phyloP scores from a whole-genome alignment of 202 grass and related monocot genomes.

The Alloteropsis angusta region DNA sequence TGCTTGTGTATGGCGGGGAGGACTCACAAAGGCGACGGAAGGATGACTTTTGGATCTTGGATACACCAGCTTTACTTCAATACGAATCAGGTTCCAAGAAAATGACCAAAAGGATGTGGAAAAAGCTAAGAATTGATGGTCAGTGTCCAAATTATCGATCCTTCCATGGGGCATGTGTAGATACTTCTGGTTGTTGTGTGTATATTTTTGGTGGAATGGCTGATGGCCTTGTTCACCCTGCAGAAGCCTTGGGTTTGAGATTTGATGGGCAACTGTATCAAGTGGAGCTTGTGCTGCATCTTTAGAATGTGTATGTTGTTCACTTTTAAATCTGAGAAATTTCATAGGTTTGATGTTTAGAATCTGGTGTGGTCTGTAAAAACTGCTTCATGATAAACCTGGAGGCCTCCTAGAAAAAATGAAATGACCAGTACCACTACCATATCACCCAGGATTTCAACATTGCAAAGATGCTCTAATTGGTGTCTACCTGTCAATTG shows the following conservation, averaged over 20 bases:
- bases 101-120: constrained; percentile 61
- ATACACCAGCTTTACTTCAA: constrained; percentile 43
- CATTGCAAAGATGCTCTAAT: constrained; percentile 9
- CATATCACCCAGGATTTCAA: constrained; percentile 7
- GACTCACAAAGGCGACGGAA: constrained; percentile 70
- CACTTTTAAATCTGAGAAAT: neutral
- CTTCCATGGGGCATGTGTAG: constrained; percentile 79
- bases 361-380: constrained; percentile 19
- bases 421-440: constrained; percentile 1
- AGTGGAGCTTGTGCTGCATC: constrained; percentile 62
- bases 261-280: constrained; percentile 86
- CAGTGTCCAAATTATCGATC: constrained; percentile 62
- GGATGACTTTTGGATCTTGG: constrained; percentile 92
- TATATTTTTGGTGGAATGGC: constrained; percentile 93
- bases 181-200: constrained; percentile 51
- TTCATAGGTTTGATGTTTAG: constrained; percentile 23
- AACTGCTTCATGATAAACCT: constrained; percentile 24
- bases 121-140: constrained; percentile 54
- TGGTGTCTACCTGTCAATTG: constrained; percentile 14
- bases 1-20: constrained; percentile 93
- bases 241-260: constrained; percentile 54
- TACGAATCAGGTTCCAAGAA: constrained; percentile 52
- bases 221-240: constrained; percentile 50
- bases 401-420: neutral
- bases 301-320: constrained; percentile 39